Percentiles rank a stretch among this genome's conserved stretches.
Evolutionary conservation across 75 land plant species (phyloP).

Genomic region (Selaginella moellendorffii): DNA sequence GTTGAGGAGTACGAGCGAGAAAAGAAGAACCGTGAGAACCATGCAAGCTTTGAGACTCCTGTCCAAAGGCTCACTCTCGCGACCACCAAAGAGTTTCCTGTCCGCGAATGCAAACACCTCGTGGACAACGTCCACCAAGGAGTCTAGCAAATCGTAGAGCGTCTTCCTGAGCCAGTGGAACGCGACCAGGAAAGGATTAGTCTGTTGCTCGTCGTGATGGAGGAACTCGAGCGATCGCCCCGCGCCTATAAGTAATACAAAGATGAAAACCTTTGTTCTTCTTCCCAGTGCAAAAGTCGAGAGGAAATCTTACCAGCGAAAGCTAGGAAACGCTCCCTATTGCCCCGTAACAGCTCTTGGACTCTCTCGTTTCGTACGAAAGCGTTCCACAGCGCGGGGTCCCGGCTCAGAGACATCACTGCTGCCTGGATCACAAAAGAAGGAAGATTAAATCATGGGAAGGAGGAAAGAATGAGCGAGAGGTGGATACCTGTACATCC

Average conservation of each 20-base stretch:
- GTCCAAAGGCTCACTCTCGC: slow-evolving; percentile 22
- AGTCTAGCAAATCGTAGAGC: slow-evolving; percentile 20
- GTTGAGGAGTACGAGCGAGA: slow-evolving; percentile 19
- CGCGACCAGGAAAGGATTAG: slow-evolving; percentile 20
- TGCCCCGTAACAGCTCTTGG: slow-evolving; percentile 22
- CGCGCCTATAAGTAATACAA: neutral
- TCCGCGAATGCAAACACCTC: slow-evolving; percentile 17
- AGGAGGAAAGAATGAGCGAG: neutral
- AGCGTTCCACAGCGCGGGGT: slow-evolving; percentile 26
- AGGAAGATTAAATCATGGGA: no score
- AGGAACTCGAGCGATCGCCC: neutral
- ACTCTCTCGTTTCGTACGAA: slow-evolving; percentile 26
- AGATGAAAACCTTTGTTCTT: neutral
- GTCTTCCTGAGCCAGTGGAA: slow-evolving; percentile 13
- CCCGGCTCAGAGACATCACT: slow-evolving; percentile 22
- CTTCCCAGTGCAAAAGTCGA: neutral
- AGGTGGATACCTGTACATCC: slow-evolving; percentile 15
- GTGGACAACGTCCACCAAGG: slow-evolving; percentile 15
- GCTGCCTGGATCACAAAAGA: slow-evolving; percentile 24
- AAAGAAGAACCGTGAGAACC: slow-evolving; percentile 22
- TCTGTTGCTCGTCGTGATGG: slow-evolving; percentile 9
- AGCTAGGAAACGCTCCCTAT: no score
- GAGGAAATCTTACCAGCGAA: no score
- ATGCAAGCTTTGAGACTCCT: slow-evolving; percentile 20
- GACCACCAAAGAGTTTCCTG: slow-evolving; percentile 21